Percentiles rank a stretch among this genome's conserved stretches.
Evolutionary conservation across 352 stramenopile genomes (phyloP).

Genomic region (Pythium volutum): DNA sequence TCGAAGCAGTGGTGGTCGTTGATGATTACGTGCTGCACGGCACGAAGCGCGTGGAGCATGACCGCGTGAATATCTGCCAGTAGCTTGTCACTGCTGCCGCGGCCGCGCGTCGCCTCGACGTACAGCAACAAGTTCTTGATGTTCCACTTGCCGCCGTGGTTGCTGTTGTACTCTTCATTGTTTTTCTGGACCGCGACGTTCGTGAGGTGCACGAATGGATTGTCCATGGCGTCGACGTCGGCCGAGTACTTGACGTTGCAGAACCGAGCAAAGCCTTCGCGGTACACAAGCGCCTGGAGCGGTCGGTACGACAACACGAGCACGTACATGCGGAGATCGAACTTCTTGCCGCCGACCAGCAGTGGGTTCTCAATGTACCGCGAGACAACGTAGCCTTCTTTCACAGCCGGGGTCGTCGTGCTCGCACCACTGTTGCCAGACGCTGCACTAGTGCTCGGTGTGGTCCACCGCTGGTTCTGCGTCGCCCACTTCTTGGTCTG

Average conservation of each 20-base stretch:
- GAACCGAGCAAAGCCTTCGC: conserved; percentile 91
- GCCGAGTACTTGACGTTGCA: conserved; percentile 90
- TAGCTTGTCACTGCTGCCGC: conserved; percentile 52
- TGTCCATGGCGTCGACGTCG: conserved; percentile 85
- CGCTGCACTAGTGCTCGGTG: conserved; percentile 24
- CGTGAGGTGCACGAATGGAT: conserved; percentile 88
- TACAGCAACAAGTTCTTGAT: conserved; percentile 85
- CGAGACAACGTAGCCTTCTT: conserved; percentile 87
- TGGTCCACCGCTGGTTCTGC: conserved; percentile 57
- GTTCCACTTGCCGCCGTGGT: conserved; percentile 90
- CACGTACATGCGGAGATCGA: conserved; percentile 92
- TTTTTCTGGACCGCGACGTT: conserved; percentile 91
- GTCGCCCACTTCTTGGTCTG: conserved; percentile 90
- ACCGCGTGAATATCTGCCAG: conserved; percentile 68
- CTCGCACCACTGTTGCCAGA: conserved; percentile 4
- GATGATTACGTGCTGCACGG: conserved; percentile 92
- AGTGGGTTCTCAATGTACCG: conserved; percentile 90
- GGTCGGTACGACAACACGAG: conserved; percentile 89
- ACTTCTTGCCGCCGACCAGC: conserved; percentile 92
- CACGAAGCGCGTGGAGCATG: conserved; percentile 82
- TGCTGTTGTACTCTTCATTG: conserved; percentile 90
- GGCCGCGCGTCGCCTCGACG: conserved; percentile 66
- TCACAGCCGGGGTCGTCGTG: conserved; percentile 44
- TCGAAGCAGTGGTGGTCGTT: conserved; percentile 94
- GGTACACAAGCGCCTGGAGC: conserved; percentile 77